Percentiles rank a stretch among this genome's conserved stretches.
Conservation (phyloP, 2,329 filamentous ascomycete genomes). For the Teratosphaeria pseudoeucalypti region DNA sequence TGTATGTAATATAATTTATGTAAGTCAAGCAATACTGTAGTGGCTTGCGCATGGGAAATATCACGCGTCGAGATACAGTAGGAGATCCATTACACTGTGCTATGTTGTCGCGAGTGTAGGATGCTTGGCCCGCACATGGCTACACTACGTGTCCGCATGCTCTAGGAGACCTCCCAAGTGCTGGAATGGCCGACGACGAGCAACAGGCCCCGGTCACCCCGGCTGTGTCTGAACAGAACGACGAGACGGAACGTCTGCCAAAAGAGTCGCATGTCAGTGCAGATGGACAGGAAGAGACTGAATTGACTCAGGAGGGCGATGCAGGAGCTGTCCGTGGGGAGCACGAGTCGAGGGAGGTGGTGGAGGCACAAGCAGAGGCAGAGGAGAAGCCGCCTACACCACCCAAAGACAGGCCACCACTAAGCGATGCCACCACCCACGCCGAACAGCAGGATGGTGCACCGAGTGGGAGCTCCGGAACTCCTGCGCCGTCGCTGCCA, state of each 20-base stretch:
- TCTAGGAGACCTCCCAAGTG: slow-evolving; percentile 14
- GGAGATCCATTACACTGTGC: background rate
- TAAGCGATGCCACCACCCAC: background rate
- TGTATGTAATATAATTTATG: background rate
- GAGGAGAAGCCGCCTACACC: slow-evolving; percentile 3
- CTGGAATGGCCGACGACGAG: slow-evolving; percentile 22
- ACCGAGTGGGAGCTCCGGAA: background rate
- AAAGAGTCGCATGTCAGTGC: background rate
- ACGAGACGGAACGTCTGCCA: background rate
- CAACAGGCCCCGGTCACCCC: slow-evolving; percentile 11
- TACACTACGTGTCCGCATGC: background rate
- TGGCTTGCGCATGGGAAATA: background rate
- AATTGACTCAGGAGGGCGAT: background rate
- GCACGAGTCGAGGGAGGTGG: background rate
- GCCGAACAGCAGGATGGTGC: background rate
- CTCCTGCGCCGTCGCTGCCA: slow-evolving; percentile 2
- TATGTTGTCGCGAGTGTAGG: background rate
- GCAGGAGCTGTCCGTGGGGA: background rate
- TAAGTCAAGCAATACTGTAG: background rate
- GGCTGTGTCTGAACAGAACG: background rate
- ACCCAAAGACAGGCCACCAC: background rate
- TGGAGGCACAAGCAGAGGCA: slow-evolving; percentile 1
- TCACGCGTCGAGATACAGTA: background rate
- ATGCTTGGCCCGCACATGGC: background rate
- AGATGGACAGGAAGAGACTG: background rate